phyloP scores from a whole-genome alignment of 106 monocot genomes.

The Alisma plantagoaquatica region DNA sequence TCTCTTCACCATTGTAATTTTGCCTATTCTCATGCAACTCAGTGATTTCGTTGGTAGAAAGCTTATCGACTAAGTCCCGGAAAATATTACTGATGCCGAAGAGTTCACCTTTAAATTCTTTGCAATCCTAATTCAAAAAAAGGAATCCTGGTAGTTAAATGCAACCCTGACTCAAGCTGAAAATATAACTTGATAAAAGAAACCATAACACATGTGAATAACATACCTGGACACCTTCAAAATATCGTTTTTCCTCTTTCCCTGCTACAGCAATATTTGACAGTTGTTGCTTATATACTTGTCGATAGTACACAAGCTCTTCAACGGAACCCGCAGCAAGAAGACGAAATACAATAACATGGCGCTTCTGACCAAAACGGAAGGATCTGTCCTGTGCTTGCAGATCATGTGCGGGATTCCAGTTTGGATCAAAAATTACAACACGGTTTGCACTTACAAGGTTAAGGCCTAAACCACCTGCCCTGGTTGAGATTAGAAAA shows the following conservation, averaged over 20 bases:
- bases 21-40: conserved; percentile 32
- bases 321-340: conserved; percentile 92
- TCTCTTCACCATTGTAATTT: neutral
- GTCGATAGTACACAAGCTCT: conserved; percentile 83
- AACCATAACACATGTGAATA: neutral
- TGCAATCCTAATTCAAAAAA: conserved; percentile 48
- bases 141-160: too few species aligned
- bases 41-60: conserved; percentile 86
- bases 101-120: conserved; percentile 88
- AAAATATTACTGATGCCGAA: conserved; percentile 97
- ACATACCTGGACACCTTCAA: conserved; percentile 89
- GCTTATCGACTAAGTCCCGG: conserved; percentile 78
- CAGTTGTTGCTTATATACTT: conserved; percentile 90
- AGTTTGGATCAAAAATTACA: conserved; percentile 96
- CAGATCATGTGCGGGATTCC: conserved; percentile 95
- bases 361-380: conserved; percentile 83
- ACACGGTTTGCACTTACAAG: conserved; percentile 92
- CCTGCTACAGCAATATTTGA: conserved; percentile 96
- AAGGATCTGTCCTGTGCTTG: conserved; percentile 96
- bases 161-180: too few species aligned
- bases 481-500: conserved; percentile 89
- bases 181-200: neutral
- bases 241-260: conserved; percentile 88
- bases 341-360: conserved; percentile 83
- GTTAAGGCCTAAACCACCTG: conserved; percentile 85